Conservation (phyloP, 305 asterid genomes). For the Fraxinus dipetala region DNA sequence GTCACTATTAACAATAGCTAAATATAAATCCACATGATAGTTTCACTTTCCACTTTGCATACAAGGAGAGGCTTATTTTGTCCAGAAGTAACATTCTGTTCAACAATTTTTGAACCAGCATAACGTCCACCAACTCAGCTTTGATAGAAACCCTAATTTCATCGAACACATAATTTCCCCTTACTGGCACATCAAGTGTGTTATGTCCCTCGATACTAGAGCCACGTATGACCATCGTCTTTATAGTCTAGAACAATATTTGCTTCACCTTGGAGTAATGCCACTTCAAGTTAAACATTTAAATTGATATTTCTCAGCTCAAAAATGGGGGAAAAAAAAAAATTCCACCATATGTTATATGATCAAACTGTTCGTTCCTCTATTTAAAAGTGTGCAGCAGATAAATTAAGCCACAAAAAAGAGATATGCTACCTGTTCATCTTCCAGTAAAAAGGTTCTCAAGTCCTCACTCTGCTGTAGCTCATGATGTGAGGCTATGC, state of each 20-base stretch:
- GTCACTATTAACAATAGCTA: neutral
- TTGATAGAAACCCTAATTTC: neutral
- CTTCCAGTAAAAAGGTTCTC: constrained; percentile 46
- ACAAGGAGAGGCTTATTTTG: neutral
- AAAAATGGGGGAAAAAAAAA: neutral
- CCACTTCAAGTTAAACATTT: neutral
- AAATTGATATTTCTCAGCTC: neutral
- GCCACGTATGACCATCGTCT: neutral
- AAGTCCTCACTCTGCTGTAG: constrained; percentile 78
- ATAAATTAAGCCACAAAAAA: neutral
- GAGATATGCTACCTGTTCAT: constrained; percentile 44
- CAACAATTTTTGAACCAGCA: neutral
- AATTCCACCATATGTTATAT: neutral
- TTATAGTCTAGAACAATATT: neutral
- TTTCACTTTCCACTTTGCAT: neutral
- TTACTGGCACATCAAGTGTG: neutral
- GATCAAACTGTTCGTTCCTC: neutral
- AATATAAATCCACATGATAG: neutral
- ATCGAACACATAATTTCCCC: neutral
- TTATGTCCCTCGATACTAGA: neutral
- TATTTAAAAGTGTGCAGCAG: neutral
- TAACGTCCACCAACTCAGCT: neutral
- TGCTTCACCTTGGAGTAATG: neutral
- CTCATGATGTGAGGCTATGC: constrained; percentile 83
- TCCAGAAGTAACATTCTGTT: neutral